Base-by-base conservation (phyloP, 331 rosid genomes). In the Arachis monticola region DNA sequence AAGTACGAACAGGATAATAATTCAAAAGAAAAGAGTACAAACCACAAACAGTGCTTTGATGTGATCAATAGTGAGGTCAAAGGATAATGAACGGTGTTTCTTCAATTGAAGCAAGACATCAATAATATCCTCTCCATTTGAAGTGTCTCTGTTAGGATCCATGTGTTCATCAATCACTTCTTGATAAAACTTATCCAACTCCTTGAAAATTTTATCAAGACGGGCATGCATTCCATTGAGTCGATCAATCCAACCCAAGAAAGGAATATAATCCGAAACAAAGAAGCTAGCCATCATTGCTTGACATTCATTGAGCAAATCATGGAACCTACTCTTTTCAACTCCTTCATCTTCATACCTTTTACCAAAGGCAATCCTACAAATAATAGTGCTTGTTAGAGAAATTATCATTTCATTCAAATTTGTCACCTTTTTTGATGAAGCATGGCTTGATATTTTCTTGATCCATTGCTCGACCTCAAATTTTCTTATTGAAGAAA, bases 11-110 rank as follows among this genome's bases (percentile, higher is more conserved):
- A 47, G 12, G 2, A 7, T 47, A 47, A 1, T 6, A 45, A 45
- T 48, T 48, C 5, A 3, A 2, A 31, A 75, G 10, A 1, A 12
- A 31, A 48, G 13, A 9, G 47, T 14, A 1, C 22, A 68, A 30
- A 78, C 82, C 77, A 70, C 8, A 45, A 79, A 60, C 6, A 72
- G 13, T 2, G 75, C 85, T 44, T 80, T 80, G 73, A 80, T 80
- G 40, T 58, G 17, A 17, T 64, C 42, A 10, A 1, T 45, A 40
- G 75, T 64, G 75, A 81, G 70, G 32, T 70, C 65, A 4, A 57
- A 1, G 1, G 81, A 70, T 9, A 42, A 52, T 0, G 45, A 81
- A 14, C 38, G 40, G 1, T 75, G 44, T 45, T 81, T 71, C 81
- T 41, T 81, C 2, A 81, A 2, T 41, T 11, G 48, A 22, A 81